Evolutionary conservation across 352 stramenopile genomes (phyloP), one percentile per base, ranked within the genome.

Genomic region (Plasmopara halstedii): DNA sequence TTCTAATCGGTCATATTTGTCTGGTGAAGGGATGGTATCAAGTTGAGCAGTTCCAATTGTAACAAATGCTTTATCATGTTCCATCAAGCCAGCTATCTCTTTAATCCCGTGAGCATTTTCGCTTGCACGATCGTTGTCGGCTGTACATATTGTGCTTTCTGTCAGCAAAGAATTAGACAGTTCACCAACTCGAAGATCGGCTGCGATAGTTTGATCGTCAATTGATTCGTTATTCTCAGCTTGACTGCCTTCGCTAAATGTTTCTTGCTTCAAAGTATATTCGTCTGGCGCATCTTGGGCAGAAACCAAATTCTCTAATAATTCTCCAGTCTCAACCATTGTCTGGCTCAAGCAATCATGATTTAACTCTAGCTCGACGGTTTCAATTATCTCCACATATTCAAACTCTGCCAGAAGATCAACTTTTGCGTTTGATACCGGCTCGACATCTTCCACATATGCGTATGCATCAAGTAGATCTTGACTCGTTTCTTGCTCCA

Each of bases 391-490:
- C 25, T 29, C 25, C 25, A 29, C 25, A 10, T 29, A 29, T 11
- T 29, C 25, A 10, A 11, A 29, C 25, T 6, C 25, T 29, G 25
- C 25, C 6, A 29, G 25, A 6, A 6, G 3, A 29, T 29, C 25
- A 2, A 29, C 25, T 2, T 6, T 1, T 29, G 6, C 2, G 11
- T 11, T 1, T 10, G 25, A 4, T 8, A 8, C 23, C 17, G 17
- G 13, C 50, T 70, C 38, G 29, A 15, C 49, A 20, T 20, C 17
- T 47, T 62, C 54, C 19, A 58, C 42, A 35, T 53, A 58, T 11
- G 42, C 50, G 39, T 67, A 77, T 4, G 13, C 43, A 7, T 26
- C 45, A 9, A 74, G 46, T 32, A 72, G 42, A 44, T 72, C 42
- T 14, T 26, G 19, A 7, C 6, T 3, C 9, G 23, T 20, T 44